phyloP scores from a whole-genome alignment of 305 asterid species.

The Rubia tinctorum region DNA sequence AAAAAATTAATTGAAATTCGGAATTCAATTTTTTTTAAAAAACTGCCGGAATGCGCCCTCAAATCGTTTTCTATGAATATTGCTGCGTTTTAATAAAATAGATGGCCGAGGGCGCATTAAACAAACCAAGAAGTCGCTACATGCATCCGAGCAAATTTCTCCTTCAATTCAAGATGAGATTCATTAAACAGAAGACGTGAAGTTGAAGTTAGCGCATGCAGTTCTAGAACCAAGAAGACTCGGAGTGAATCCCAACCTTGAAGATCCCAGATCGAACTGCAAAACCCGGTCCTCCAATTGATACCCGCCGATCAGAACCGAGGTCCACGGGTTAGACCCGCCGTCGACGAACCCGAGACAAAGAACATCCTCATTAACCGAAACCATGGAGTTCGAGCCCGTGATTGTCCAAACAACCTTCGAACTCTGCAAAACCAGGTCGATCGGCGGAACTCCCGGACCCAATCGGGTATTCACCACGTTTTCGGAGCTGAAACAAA shows the following conservation, averaged over 20 bases:
- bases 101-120: too few relatives aligned
- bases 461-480: conserved; percentile 48
- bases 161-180: background rate
- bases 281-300: conserved; percentile 55
- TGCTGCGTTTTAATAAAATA: too few relatives aligned
- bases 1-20: too few relatives aligned
- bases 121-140: too few relatives aligned
- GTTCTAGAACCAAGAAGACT: conserved; percentile 40
- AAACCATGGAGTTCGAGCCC: conserved; percentile 71
- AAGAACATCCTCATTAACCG: conserved; percentile 28
- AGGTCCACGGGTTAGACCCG: conserved; percentile 43
- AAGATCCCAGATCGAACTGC: conserved; percentile 63
- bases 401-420: conserved; percentile 55
- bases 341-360: conserved; percentile 63
- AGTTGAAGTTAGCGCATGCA: conserved; percentile 70
- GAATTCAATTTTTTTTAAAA: too few relatives aligned
- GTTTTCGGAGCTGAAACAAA: conserved; percentile 45
- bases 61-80: too few relatives aligned
- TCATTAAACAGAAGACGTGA: conserved; percentile 29
- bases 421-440: conserved; percentile 46
- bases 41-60: too few relatives aligned
- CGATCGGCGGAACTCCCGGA: conserved; percentile 50
- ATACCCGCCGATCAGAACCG: conserved; percentile 56
- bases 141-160: too few relatives aligned
- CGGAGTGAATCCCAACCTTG: conserved; percentile 61